Conservation (phyloP, 192 early-diverging fungal genomes). For the Mortierella antarctica region DNA sequence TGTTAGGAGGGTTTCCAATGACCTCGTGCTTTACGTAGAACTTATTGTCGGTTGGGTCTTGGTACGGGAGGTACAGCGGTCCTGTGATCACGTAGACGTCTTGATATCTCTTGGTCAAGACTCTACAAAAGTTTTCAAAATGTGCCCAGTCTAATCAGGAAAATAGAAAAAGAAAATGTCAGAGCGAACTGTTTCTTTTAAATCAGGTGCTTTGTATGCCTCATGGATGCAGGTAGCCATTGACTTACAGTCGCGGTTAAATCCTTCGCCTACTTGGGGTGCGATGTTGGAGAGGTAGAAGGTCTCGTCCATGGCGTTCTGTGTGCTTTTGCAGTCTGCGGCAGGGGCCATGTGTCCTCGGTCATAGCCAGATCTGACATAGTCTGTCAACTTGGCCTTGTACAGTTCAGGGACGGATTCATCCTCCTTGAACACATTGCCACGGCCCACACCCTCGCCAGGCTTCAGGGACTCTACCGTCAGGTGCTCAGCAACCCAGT, state of each 20-base stretch:
- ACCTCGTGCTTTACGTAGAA: slow-evolving; percentile 89
- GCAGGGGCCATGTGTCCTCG: slow-evolving; percentile 95
- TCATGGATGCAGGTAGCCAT: neutral
- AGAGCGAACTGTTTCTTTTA: neutral
- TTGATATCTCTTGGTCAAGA: slow-evolving; percentile 74
- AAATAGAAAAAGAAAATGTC: neutral
- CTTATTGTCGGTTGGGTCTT: slow-evolving; percentile 71
- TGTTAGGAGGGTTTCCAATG: slow-evolving; percentile 86
- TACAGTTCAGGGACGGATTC: slow-evolving; percentile 73
- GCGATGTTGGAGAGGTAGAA: slow-evolving; percentile 86
- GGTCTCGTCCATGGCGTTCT: slow-evolving; percentile 85
- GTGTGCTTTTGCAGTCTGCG: slow-evolving; percentile 80
- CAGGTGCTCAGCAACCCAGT: slow-evolving; percentile 74
- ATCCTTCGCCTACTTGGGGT: slow-evolving; percentile 85
- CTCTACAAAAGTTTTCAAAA: slow-evolving; percentile 85
- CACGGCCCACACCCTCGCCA: slow-evolving; percentile 70
- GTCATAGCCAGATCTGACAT: slow-evolving; percentile 85
- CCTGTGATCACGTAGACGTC: slow-evolving; percentile 92
- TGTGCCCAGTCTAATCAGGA: slow-evolving; percentile 78
- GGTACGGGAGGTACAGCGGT: slow-evolving; percentile 85
- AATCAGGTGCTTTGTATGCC: too few species aligned
- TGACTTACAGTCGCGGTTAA: slow-evolving; percentile 86
- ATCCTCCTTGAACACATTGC: slow-evolving; percentile 85
- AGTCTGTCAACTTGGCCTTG: slow-evolving; percentile 83
- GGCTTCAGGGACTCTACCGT: slow-evolving; percentile 66